Base-by-base conservation (phyloP, 768 basidiomycete species). In the Lactarius trivialis region DNA sequence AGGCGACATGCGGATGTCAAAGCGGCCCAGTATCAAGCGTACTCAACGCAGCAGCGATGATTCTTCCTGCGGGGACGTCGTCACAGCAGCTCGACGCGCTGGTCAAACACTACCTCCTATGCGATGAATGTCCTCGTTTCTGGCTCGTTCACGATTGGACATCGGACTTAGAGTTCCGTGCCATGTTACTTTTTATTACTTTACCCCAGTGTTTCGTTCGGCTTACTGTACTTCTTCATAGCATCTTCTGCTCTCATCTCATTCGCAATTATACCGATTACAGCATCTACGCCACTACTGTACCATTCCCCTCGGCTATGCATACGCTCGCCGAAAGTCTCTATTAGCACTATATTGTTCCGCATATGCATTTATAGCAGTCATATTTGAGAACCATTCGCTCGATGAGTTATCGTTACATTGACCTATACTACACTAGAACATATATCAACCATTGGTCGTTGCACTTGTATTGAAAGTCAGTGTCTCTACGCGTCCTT, bases 401-500 rank as follows among this genome's bases (percentile, higher is more conserved):
- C 7, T 37, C n/a, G 19, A 58, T 58, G 45, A 51, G 11, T 12
- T 30, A 53, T 43, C 24, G 32, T 32, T 55, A 54, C 52, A 48
- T 6, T 48, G 21, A 48, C 52, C 37, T 63, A 63, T 9, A 41
- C 57, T 54, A 51, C 17, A 56, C 11, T 62, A 59, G 52, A 55
- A 30, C 17, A 7, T 32, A 28, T 15, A 33, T 68, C 61, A 64
- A 41, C 39, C 36, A 2, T 30, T 21, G 8, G 30, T 39, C 55
- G 82, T 86, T 1, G 86, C 86, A 33, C 52, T 58, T n/a, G 61
- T 63, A 48, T 88, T 80, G 64, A 89, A 85, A 14, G 84, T 78
- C 68, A 92, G 71, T 0, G 93, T 95, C 74, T 98, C 96, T 43
- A 98, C 77, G 56, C 89, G 79, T 1, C 93, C 91, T 66, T 83